phyloP scores from a whole-genome alignment of 306 rosid genomes.

The Trichosanthes truncata region DNA sequence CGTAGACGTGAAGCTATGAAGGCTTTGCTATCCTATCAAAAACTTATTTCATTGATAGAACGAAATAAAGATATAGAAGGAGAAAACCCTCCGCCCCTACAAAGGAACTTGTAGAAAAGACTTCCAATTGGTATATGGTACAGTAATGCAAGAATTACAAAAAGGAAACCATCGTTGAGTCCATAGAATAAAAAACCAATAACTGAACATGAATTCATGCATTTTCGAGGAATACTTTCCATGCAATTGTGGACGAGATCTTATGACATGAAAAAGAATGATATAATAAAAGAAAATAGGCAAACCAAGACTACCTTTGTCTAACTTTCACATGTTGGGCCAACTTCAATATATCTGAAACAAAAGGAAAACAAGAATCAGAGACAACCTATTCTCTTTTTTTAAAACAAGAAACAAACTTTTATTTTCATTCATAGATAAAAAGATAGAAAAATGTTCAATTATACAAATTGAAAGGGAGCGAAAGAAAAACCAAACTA shows the following conservation, averaged over 20 bases:
- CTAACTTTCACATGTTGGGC: constrained; percentile 81
- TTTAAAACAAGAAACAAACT: not conserved
- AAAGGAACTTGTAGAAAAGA: not conserved
- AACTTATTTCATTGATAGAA: not conserved
- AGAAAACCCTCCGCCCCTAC: not conserved
- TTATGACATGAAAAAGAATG: not conserved
- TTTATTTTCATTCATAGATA: not conserved
- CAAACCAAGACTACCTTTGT: constrained; percentile 58
- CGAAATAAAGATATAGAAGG: not conserved
- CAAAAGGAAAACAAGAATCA: constrained; percentile 3
- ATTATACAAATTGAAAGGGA: not conserved
- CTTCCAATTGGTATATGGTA: not conserved
- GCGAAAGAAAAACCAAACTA: not conserved
- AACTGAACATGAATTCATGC: not conserved
- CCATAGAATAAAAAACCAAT: not conserved
- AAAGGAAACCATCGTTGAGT: not conserved
- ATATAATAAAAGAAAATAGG: not conserved
- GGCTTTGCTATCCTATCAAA: not conserved
- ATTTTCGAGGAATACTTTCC: not conserved
- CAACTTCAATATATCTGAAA: constrained; percentile 71
- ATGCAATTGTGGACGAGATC: not conserved
- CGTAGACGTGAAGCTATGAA: not conserved
- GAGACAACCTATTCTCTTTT: not conserved
- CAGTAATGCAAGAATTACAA: not conserved
- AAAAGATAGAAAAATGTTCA: not conserved